These are phyloP conservation scores for Eremomyces bilateralis DNA, from an alignment of 495 filamentous ascomycete genomes.

Conservation along the genomic window DNA sequence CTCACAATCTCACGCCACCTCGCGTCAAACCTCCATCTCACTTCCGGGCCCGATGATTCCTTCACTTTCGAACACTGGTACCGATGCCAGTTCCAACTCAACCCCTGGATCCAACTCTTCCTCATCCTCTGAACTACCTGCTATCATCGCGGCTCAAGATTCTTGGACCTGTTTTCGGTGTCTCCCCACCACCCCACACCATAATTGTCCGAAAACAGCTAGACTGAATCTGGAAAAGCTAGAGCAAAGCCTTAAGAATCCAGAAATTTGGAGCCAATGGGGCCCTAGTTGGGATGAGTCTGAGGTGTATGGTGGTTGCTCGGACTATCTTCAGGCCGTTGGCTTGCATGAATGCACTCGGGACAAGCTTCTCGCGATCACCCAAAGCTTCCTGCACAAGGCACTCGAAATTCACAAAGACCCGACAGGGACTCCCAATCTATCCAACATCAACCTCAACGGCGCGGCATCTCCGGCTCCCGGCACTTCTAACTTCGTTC, in stretches of 20 bases:
- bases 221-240: conserved; percentile 34
- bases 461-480: conserved; percentile 15
- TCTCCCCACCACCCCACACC: conserved; percentile 27
- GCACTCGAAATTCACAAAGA: conserved; percentile 36
- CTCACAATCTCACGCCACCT: conserved; percentile 9
- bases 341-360: conserved; percentile 24
- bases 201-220: conserved; percentile 31
- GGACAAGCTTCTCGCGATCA: conserved; percentile 41
- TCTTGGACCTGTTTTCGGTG: conserved; percentile 36
- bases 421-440: no score
- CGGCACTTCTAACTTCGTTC: conserved; percentile 28
- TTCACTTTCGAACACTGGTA: no score
- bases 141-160: conserved; percentile 29
- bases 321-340: conserved; percentile 25
- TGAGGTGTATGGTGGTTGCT: conserved; percentile 25
- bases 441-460: no score
- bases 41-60: no score
- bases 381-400: conserved; percentile 39
- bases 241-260: conserved; percentile 25
- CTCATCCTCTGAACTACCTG: conserved; percentile 27
- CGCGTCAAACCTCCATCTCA: conserved; percentile 10
- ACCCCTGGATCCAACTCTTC: no score
- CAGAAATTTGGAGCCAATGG: conserved; percentile 23
- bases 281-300: conserved; percentile 25
- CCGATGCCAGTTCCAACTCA: no score